Percentiles rank a stretch among this genome's conserved stretches.
Evolutionary conservation across 2,329 filamentous ascomycete genomes (phyloP).

Genomic region (Paecilomyces sp.): DNA sequence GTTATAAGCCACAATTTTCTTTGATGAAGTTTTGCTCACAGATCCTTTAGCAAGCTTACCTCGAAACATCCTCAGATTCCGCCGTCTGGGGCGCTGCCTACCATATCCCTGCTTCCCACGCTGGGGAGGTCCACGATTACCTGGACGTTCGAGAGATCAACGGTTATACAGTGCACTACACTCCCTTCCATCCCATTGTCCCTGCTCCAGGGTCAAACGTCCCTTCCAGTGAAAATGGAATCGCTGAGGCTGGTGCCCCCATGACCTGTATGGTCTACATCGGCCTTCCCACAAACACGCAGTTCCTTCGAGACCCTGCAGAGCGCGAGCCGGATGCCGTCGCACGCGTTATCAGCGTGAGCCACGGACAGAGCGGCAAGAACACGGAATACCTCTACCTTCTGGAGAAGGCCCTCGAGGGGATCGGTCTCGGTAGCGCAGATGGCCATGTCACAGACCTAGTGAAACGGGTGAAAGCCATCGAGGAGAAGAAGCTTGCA

Average conservation of each 20-base stretch:
- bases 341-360: conserved; percentile 71
- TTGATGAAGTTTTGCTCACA: neutral
- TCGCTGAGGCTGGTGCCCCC: conserved; percentile 26
- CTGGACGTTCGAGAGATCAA: conserved; percentile 97
- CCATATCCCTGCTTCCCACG: conserved; percentile 65
- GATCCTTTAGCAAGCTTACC: conserved; percentile 23
- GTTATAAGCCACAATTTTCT: neutral
- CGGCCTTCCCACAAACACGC: conserved; percentile 83
- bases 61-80: conserved; percentile 29
- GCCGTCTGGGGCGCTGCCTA: conserved; percentile 90
- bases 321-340: conserved; percentile 69
- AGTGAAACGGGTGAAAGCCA: conserved; percentile 60
- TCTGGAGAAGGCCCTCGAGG: conserved; percentile 67
- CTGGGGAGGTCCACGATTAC: conserved; percentile 76
- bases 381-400: conserved; percentile 85
- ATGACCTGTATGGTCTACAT: conserved; percentile 76
- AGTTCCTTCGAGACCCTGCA: conserved; percentile 58
- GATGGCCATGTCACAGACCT: conserved; percentile 83
- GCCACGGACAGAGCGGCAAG: conserved; percentile 74
- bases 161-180: conserved; percentile 90
- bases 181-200: conserved; percentile 64
- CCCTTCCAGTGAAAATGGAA: conserved; percentile 2
- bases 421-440: conserved; percentile 65
- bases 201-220: conserved; percentile 4
- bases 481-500: conserved; percentile 41